Conservation (phyloP, 176 grass and related monocot genomes). For the Musa troglodytarum region DNA sequence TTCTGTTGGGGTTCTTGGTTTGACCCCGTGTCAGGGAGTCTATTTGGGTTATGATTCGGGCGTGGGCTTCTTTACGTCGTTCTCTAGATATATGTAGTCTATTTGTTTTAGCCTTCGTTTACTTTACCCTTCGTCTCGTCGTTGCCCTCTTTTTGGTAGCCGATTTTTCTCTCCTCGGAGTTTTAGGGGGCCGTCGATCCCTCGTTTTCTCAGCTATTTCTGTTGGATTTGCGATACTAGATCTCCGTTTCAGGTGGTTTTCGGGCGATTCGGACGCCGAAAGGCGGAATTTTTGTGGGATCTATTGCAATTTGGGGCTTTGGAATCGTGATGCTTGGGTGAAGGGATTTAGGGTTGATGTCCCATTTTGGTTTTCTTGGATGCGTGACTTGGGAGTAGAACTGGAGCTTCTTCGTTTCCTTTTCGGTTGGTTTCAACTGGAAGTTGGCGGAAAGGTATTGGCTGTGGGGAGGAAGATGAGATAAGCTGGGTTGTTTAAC, state of each 20-base stretch:
- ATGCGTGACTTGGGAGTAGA: not conserved
- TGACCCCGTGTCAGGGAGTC: not conserved
- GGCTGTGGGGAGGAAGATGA: not conserved
- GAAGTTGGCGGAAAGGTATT: not conserved
- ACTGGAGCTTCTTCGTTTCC: not conserved
- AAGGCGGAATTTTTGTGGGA: not conserved
- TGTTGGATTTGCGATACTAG: too few relatives aligned
- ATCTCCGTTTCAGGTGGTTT: not conserved
- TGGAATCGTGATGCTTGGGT: not conserved
- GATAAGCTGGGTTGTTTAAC: conserved; percentile 9
- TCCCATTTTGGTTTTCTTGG: not conserved
- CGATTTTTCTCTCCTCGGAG: not conserved
- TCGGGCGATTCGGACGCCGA: not conserved
- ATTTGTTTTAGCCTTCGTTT: not conserved
- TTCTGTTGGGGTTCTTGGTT: not conserved
- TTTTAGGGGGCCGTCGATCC: not conserved
- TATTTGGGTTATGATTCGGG: conserved; percentile 4
- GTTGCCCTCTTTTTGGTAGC: not conserved
- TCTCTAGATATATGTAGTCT: not conserved
- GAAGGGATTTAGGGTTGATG: not conserved
- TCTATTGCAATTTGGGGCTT: not conserved
- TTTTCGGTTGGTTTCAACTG: not conserved
- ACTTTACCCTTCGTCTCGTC: not conserved
- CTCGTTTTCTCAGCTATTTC: too few relatives aligned
- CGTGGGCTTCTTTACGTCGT: not conserved